phyloP scores from a whole-genome alignment of 345 rosid species.

The Murraya koenigii region DNA sequence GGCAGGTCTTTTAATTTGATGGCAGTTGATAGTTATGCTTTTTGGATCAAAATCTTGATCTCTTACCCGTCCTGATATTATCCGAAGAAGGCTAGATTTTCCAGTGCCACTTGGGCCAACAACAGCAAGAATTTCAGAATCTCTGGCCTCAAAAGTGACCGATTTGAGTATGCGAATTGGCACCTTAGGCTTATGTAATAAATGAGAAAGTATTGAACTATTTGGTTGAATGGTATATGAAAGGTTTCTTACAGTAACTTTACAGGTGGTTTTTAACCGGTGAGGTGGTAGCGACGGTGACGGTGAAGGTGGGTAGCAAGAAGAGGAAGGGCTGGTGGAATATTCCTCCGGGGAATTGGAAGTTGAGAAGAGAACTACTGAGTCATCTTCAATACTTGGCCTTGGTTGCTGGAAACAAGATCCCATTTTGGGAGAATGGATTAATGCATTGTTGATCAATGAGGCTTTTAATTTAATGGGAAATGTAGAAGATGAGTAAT shows the following conservation, averaged over 20 bases:
- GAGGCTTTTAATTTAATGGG: conserved; percentile 1
- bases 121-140: conserved; percentile 67
- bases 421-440: conserved; percentile 37
- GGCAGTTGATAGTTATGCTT: conserved; percentile 42
- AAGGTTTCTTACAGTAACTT: conserved; percentile 48
- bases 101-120: conserved; percentile 91
- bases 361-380: conserved; percentile 58
- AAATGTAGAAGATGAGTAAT: not conserved
- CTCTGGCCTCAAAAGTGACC: conserved; percentile 56
- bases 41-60: conserved; percentile 47
- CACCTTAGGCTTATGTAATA: conserved; percentile 32
- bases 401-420: conserved; percentile 44
- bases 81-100: conserved; percentile 72
- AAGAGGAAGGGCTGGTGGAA: conserved; percentile 65
- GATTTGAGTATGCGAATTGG: conserved; percentile 59
- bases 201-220: conserved; percentile 23
- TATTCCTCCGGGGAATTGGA: conserved; percentile 53
- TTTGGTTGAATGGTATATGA: conserved; percentile 50
- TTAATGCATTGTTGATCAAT: not conserved
- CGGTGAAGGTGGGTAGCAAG: conserved; percentile 49
- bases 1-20: conserved; percentile 31
- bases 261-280: conserved; percentile 10
- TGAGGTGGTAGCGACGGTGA: conserved; percentile 20
- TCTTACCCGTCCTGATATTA: conserved; percentile 69
- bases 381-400: conserved; percentile 53